phyloP scores from a whole-genome alignment of 345 rosid species.

The Odontarrhena argentea region DNA sequence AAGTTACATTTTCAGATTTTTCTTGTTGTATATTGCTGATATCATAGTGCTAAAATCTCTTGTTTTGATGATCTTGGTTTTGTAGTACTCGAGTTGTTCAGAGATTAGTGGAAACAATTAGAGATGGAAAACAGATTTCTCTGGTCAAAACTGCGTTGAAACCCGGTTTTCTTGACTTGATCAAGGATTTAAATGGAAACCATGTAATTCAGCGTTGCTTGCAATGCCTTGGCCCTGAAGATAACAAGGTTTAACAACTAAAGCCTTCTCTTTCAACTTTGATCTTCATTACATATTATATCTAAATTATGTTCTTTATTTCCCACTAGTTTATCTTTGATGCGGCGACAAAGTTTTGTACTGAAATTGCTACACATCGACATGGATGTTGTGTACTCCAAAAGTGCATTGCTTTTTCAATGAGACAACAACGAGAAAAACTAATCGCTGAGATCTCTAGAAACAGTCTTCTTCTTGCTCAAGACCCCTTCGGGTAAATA shows the following conservation, averaged over 20 bases:
- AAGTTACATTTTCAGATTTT: neutral
- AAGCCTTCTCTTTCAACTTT: neutral
- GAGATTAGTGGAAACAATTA: slow-evolving; percentile 66
- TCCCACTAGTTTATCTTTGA: slow-evolving; percentile 51
- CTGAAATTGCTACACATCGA: slow-evolving; percentile 60
- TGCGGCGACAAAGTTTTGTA: slow-evolving; percentile 54
- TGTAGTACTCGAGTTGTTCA: slow-evolving; percentile 69
- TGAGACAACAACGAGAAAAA: slow-evolving; percentile 47
- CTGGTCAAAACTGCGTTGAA: slow-evolving; percentile 54
- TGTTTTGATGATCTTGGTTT: slow-evolving; percentile 6
- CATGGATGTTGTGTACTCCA: slow-evolving; percentile 74
- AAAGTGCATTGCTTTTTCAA: slow-evolving; percentile 55
- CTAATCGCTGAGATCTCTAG: slow-evolving; percentile 49
- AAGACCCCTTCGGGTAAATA: slow-evolving; percentile 57
- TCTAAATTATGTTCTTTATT: slow-evolving; percentile 5
- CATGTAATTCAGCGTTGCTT: slow-evolving; percentile 82
- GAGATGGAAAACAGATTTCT: slow-evolving; percentile 57
- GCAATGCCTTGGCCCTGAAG: slow-evolving; percentile 63
- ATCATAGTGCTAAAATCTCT: neutral
- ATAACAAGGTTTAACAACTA: slow-evolving; percentile 50
- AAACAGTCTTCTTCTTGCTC: slow-evolving; percentile 56
- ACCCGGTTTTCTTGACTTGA: slow-evolving; percentile 64
- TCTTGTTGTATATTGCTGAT: neutral
- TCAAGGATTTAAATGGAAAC: slow-evolving; percentile 73
- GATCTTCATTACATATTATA: neutral